These are phyloP conservation scores for Echium plantagineum DNA, from an alignment of 257 asterid species.

Conservation along the genomic window DNA sequence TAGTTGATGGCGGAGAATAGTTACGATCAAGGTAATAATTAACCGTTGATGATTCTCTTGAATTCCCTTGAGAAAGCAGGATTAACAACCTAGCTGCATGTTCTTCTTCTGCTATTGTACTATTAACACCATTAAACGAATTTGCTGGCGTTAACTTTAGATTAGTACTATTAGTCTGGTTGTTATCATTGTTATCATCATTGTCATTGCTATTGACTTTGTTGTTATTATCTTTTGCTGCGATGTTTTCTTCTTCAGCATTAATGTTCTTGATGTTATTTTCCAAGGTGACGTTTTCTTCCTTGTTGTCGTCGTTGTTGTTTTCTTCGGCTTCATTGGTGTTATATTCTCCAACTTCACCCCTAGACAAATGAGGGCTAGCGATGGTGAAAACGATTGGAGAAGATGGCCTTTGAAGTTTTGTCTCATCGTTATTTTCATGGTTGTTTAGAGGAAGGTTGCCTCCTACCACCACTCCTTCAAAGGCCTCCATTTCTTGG, in stretches of 20 bases:
- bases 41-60: conserved; percentile 2
- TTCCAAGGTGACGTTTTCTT: too few relatives aligned
- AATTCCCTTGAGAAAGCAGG: conserved; percentile 58
- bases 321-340: conserved; percentile 7
- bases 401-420: conserved; percentile 26
- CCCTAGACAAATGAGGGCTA: conserved; percentile 13
- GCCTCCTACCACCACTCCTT: conserved; percentile 19
- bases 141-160: conserved; percentile 1
- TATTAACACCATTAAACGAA: not conserved
- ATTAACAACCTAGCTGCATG: conserved; percentile 80
- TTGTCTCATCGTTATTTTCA: conserved; percentile 24
- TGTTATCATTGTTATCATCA: not conserved
- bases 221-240: too few relatives aligned
- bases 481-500: conserved; percentile 20
- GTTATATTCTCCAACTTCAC: not conserved
- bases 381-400: conserved; percentile 26
- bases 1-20: not conserved
- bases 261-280: too few relatives aligned
- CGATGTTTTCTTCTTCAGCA: too few relatives aligned
- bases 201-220: not conserved
- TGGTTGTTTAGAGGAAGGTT: too few relatives aligned
- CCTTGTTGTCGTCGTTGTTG: not conserved
- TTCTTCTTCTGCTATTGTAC: conserved; percentile 43
- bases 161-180: not conserved
- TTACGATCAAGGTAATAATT: conserved; percentile 2